Conservation (phyloP, 2,329 filamentous ascomycete genomes). For the Alternaria triticimaculans region DNA sequence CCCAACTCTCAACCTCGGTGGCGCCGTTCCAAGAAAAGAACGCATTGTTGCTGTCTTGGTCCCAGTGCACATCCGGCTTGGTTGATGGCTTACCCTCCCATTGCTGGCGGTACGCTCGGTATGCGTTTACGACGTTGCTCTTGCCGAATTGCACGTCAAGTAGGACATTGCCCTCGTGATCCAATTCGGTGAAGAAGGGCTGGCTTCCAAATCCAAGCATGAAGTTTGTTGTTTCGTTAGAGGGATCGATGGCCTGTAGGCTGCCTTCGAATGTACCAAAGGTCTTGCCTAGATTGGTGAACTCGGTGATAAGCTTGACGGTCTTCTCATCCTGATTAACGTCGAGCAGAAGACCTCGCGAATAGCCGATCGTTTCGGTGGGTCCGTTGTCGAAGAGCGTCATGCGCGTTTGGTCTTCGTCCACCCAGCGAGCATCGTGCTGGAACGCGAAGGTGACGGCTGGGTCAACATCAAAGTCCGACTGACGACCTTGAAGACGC, state of each 20-base stretch:
- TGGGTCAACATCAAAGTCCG: slow-evolving; percentile 21
- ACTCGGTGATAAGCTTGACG: slow-evolving; percentile 50
- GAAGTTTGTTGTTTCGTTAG: slow-evolving; percentile 49
- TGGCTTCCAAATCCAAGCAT: slow-evolving; percentile 58
- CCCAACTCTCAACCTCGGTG: slow-evolving; percentile 33
- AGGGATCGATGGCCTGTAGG: slow-evolving; percentile 45
- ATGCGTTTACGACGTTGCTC: slow-evolving; percentile 42
- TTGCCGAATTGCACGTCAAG: slow-evolving; percentile 53
- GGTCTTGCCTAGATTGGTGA: slow-evolving; percentile 48
- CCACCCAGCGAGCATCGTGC: slow-evolving; percentile 30
- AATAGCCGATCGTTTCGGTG: slow-evolving; percentile 18
- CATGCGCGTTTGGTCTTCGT: slow-evolving; percentile 28
- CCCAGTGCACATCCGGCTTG: slow-evolving; percentile 23
- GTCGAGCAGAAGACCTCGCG: slow-evolving; percentile 48
- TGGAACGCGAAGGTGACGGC: slow-evolving; percentile 23
- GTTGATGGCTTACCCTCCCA: slow-evolving; percentile 29
- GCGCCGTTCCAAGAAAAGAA: slow-evolving; percentile 40
- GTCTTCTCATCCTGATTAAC: slow-evolving; percentile 53
- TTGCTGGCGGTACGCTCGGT: slow-evolving; percentile 43
- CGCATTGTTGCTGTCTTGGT: slow-evolving; percentile 12
- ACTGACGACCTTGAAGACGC: slow-evolving; percentile 33
- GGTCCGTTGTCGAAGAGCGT: slow-evolving; percentile 52
- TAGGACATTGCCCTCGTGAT: slow-evolving; percentile 47
- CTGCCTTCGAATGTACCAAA: slow-evolving; percentile 50
- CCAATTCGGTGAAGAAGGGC: slow-evolving; percentile 57